A percentile compares a stretch with the other conserved stretches of the same genome.
Conservation (phyloP, 2,329 filamentous ascomycete species). For the Paecilomyces formosus region DNA sequence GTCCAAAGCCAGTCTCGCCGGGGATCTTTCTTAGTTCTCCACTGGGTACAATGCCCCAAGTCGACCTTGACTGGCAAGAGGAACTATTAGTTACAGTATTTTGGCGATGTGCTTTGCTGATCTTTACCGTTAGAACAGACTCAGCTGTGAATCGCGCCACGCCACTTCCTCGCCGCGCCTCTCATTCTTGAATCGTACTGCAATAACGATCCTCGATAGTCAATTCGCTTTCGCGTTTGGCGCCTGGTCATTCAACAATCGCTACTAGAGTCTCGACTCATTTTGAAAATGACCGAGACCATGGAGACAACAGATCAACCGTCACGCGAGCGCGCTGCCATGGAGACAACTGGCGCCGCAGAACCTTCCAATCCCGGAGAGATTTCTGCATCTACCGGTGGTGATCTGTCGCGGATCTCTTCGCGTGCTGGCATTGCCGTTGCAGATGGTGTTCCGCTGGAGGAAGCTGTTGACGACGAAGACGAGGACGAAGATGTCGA, state of each 20-base stretch:
- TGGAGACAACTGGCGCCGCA: slow-evolving; percentile 16
- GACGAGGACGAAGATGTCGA: slow-evolving; percentile 23
- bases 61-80: not conserved
- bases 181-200: not conserved
- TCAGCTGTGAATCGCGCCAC: not conserved
- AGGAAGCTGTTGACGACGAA: slow-evolving; percentile 14
- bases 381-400: slow-evolving; percentile 17
- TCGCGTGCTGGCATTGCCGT: slow-evolving; percentile 19
- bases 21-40: not conserved
- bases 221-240: not conserved
- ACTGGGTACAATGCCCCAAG: not conserved
- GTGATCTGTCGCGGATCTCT: slow-evolving; percentile 21
- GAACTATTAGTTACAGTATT: not conserved
- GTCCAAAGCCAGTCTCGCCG: not conserved
- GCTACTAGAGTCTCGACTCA: not conserved
- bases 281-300: not conserved
- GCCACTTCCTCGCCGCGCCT: not conserved
- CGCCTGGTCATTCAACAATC: not conserved
- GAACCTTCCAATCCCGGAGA: slow-evolving; percentile 24
- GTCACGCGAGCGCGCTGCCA: not conserved
- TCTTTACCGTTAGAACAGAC: not conserved
- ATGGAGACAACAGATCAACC: not conserved
- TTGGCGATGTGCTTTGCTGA: not conserved
- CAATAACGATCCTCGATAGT: not conserved
- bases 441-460: slow-evolving; percentile 22